phyloP scores from a whole-genome alignment of 73 alveolate species.

The Stentor coeruleus region DNA sequence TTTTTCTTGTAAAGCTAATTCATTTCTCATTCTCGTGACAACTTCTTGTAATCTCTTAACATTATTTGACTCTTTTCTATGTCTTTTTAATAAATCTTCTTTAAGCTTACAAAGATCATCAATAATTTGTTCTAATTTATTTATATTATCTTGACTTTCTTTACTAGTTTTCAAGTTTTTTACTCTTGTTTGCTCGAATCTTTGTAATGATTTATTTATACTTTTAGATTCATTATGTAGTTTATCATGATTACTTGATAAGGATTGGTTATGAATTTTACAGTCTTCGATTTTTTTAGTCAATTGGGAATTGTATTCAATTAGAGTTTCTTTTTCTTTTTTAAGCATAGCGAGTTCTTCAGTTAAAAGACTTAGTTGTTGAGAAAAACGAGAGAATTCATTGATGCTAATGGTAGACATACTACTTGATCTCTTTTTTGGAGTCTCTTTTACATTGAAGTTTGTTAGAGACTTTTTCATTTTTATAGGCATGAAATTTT shows the following conservation, averaged over 20 bases:
- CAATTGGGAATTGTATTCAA: not conserved
- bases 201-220: not conserved
- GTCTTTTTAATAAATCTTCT: not conserved
- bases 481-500: no score
- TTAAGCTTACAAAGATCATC: not conserved
- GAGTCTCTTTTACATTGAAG: no score
- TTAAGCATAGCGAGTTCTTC: not conserved
- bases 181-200: not conserved
- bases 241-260: not conserved
- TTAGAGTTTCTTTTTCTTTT: not conserved
- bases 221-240: slow-evolving; percentile 2
- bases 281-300: not conserved
- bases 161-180: not conserved
- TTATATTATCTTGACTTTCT: not conserved
- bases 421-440: no score
- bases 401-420: no score
- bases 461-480: no score
- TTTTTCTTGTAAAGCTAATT: not conserved
- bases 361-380: not conserved
- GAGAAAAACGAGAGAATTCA: no score
- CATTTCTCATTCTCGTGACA: not conserved
- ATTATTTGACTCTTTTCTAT: not conserved
- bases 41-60: not conserved
- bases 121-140: not conserved
- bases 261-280: not conserved